These are phyloP conservation scores for grape (Vitis vinifera) DNA, from an alignment of 164 flowering plant genomes.

Conservation along the genomic window ASM3070453v1 NC_081818.1:30268001-30268500, in stretches of 20 bases:
- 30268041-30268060: conserved; percentile 40
- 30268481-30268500: conserved; percentile 42
- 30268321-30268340: conserved; percentile 67
- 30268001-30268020: conserved; percentile 52
- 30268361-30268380: conserved; percentile 34
- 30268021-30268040: conserved; percentile 76
- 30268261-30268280: conserved; percentile 41
- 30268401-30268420: conserved; percentile 36
- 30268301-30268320: conserved; percentile 35
- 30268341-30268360: conserved; percentile 53
- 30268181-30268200: conserved; percentile 46
- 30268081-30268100: conserved; percentile 40
- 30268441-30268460: conserved; percentile 52
- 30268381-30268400: conserved; percentile 37
- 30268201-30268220: conserved; percentile 40
- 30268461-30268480: conserved; percentile 38
- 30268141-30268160: conserved; percentile 57
- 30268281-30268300: conserved; percentile 48
- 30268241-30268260: conserved; percentile 79
- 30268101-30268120: conserved; percentile 46
- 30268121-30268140: conserved; percentile 64
- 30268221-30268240: conserved; percentile 58
- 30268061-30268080: conserved; percentile 36
- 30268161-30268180: conserved; percentile 44
- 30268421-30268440: conserved; percentile 55